These are phyloP conservation scores for Heliosperma pusillum DNA, from an alignment of 148 eudicot genomes.

Conservation along the genomic window DNA sequence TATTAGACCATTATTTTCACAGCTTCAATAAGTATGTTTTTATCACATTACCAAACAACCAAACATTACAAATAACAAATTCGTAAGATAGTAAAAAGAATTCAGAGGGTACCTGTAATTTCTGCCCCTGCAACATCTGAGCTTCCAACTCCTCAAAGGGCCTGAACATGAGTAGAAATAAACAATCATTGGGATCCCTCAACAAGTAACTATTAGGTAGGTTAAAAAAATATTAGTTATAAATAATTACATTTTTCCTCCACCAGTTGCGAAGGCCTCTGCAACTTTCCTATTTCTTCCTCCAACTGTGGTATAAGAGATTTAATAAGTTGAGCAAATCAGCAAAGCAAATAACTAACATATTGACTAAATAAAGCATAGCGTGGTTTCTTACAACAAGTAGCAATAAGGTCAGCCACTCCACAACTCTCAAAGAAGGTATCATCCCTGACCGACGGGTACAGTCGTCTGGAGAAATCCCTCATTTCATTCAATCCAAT, in stretches of 20 bases:
- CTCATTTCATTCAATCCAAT: conserved; percentile 97
- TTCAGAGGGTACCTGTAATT: conserved; percentile 63
- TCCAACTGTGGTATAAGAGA: conserved; percentile 55
- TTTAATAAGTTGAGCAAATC: background rate
- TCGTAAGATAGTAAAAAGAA: background rate
- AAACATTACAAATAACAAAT: background rate
- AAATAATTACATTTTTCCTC: conserved; percentile 63
- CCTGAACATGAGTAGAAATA: conserved; percentile 33
- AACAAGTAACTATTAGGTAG: background rate
- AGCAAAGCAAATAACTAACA: background rate
- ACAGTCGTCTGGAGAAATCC: conserved; percentile 81
- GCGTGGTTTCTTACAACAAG: conserved; percentile 69
- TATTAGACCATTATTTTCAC: background rate
- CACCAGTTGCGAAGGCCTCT: conserved; percentile 82
- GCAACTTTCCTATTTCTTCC: conserved; percentile 97
- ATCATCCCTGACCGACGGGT: conserved; percentile 73
- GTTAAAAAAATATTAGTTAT: conserved; percentile 2
- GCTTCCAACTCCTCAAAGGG: conserved; percentile 92
- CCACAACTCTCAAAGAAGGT: conserved; percentile 99
- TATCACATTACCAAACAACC: background rate
- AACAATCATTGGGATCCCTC: background rate
- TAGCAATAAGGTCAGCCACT: conserved; percentile 97
- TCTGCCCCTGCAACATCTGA: conserved; percentile 93
- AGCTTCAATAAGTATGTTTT: background rate
- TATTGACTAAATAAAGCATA: background rate